Base-by-base conservation (phyloP, 352 stramenopile species). In the Globisporangium middletonii region DNA sequence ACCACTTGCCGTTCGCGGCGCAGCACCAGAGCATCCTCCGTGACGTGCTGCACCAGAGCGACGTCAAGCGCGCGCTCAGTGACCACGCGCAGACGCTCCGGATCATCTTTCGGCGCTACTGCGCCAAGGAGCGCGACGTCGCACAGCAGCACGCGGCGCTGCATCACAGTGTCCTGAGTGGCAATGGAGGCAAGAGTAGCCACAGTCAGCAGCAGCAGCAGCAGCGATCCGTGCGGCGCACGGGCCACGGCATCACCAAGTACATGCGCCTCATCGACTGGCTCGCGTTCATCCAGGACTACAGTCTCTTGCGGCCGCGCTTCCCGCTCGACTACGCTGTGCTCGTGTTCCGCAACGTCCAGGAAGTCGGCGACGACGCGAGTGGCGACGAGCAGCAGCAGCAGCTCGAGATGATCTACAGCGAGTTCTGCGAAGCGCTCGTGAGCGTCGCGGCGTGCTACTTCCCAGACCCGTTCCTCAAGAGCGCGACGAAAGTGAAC, bases 51-150 rank as follows among this genome's bases (percentile, higher is more conserved):
- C 71, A 85, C 55, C 69, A 68, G 23, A 19, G 59, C 0, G 77
- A 88, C 38, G 67, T 89, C 12, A 86, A 86, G 62, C 70, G 72
- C 18, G 69, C 65, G 16, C 69, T 91, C n/a, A 48, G 43, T 1
- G 81, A 87, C 51, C 76, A 88, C 41, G 62, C 68, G 1, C 72
- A 79, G 48, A 83, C 69, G 16, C 75, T 89, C 16, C 72, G 75
- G 3, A 79, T 72, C 53, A 85, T 91, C 43, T 91, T 91, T 35
- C 79, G 79, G n/a, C 72, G 78, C 15, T 89, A 89, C 49, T 88
- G 73, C 38, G 77, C 76, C 12, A 89, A 88, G 27, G 77, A 88
- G 37, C 78, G 75, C 42, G 76, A 85, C 12, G 11, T 43, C 13
- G 30, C 71, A 11, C 73, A 27, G 30, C 44, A n/a, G 26, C 28